Base-by-base conservation (phyloP, 202 grass and related monocot species). In the Hordeum pubiflorum region DNA sequence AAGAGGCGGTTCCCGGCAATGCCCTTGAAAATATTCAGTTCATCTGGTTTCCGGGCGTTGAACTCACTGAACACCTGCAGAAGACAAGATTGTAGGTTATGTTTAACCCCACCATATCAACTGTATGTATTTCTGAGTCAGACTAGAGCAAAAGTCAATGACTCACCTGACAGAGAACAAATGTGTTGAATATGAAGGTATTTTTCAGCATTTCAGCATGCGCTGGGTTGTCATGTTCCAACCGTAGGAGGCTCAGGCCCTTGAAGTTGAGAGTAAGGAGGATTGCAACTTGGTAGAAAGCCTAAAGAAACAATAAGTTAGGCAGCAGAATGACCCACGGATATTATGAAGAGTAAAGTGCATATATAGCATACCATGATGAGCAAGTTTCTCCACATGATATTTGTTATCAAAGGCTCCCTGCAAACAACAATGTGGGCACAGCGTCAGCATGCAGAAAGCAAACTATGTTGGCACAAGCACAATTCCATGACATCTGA, bases 311-410 rank as follows among this genome's bases (percentile, higher is more conserved):
- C 56, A 89, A 66, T 14, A 50, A 24, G 29, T 50, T 50, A 38
- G 58, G 81, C 21, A 69, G 67, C 61, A 61, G 33, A 23, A 70
- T 31, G 11, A 31, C 18, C 18, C 20, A 60, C 38, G 50, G 9
- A 52, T 74, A 63, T 52, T 22, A 58, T 31, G 13, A 21, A 37
- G 0, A 79, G 61, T 44, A 43, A 14, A 73, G 10, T 17, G 21
- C 41, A 71, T 21, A 43, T 37, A 75, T 68, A 72, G 71, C 60
- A 74, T 86, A 93, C 96, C 96, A 95, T 94, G 36, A 99, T 86
- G 69, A 93, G 80, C 71, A 95, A 83, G 75, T 99, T 99, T 78
- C 92, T 95, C 96, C 92, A 99, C 96, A 99, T 99, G 74, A 95
- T 86, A 91, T 98, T 98, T 84, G 96, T 93, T 82, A 98, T 46